These are phyloP conservation scores for Neonectria neomacrospora DNA, from an alignment of 2,329 filamentous ascomycete genomes.

Conservation along the genomic window DNA sequence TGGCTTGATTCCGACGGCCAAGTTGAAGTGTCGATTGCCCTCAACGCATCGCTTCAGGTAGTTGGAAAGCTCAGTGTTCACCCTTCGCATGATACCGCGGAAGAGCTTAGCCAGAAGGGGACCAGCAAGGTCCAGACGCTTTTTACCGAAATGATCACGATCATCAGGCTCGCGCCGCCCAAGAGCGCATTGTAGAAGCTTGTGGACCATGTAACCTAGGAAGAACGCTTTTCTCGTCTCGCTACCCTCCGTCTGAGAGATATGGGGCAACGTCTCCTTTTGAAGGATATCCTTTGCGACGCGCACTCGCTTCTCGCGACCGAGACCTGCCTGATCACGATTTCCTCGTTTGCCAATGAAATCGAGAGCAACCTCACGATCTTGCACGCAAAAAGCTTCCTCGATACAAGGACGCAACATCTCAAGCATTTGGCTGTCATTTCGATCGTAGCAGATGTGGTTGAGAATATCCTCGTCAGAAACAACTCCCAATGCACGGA, in stretches of 20 bases:
- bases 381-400: conserved; percentile 95
- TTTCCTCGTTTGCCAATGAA: conserved; percentile 95
- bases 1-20: conserved; percentile 90
- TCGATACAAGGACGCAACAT: conserved; percentile 98
- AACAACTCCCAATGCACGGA: conserved; percentile 93
- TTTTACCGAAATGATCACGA: conserved; percentile 99
- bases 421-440: conserved; percentile 96
- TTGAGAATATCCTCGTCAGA: conserved; percentile 98
- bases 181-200: conserved; percentile 90
- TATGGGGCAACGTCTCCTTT: conserved; percentile 96
- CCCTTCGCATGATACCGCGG: conserved; percentile 87
- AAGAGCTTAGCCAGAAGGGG: conserved; percentile 96
- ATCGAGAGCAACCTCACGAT: conserved; percentile 92
- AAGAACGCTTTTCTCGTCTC: conserved; percentile 98
- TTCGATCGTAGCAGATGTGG: conserved; percentile 95
- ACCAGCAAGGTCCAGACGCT: conserved; percentile 93
- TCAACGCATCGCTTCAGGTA: conserved; percentile 95
- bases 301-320: conserved; percentile 86
- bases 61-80: conserved; percentile 89
- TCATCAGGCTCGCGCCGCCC: conserved; percentile 95
- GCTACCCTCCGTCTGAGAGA: conserved; percentile 93
- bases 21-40: conserved; percentile 86
- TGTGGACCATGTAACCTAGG: conserved; percentile 98
- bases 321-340: conserved; percentile 67
- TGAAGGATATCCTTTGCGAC: conserved; percentile 95